phyloP scores from a whole-genome alignment of 306 rosid genomes.

The Corylus heterophylla region DNA sequence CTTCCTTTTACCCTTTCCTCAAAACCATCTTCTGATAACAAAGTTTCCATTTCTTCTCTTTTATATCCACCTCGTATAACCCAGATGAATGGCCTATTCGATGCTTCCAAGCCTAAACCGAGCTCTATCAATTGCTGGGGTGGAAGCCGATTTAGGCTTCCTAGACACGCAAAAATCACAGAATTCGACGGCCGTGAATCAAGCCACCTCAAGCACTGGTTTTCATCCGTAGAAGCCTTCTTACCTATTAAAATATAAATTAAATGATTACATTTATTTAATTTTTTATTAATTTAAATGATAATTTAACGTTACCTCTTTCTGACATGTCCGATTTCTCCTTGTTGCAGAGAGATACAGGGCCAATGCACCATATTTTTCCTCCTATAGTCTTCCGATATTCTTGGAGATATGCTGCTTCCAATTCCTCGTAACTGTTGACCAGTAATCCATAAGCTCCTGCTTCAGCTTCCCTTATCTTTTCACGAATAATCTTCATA shows the following conservation, averaged over 20 bases:
- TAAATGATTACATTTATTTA: no score
- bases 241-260: background rate
- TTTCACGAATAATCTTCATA: background rate
- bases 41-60: slow-evolving; percentile 39
- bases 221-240: slow-evolving; percentile 22
- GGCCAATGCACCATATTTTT: slow-evolving; percentile 62
- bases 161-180: slow-evolving; percentile 36
- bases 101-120: slow-evolving; percentile 59
- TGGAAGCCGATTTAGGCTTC: slow-evolving; percentile 14
- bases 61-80: slow-evolving; percentile 43
- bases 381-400: slow-evolving; percentile 30
- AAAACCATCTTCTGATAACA: slow-evolving; percentile 39
- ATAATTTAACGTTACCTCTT: slow-evolving; percentile 37
- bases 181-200: slow-evolving; percentile 14
- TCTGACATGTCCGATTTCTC: slow-evolving; percentile 43
- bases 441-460: slow-evolving; percentile 43
- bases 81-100: slow-evolving; percentile 70
- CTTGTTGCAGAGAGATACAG: slow-evolving; percentile 48
- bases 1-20: slow-evolving; percentile 52
- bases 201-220: slow-evolving; percentile 31
- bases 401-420: slow-evolving; percentile 32
- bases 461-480: slow-evolving; percentile 19
- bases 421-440: slow-evolving; percentile 54
- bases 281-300: no score
- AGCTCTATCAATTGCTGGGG: slow-evolving; percentile 35